Percentiles rank a stretch among this genome's conserved stretches.
phyloP scores from a whole-genome alignment of 768 basidiomycete species.

The Cyclocybe aegerita region DNA sequence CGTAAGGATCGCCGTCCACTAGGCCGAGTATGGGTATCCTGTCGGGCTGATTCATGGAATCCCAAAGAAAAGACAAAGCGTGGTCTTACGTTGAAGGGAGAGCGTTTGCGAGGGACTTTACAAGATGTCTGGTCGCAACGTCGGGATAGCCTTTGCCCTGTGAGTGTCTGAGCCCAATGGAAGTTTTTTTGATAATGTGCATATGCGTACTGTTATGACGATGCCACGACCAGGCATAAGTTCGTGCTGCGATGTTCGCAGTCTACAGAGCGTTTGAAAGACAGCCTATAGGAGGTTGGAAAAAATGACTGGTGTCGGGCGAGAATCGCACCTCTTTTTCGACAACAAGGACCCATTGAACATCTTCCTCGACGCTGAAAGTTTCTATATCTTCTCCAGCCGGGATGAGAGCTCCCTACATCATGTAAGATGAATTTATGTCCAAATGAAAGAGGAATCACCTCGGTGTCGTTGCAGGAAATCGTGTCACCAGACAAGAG shows the following conservation, averaged over 20 bases:
- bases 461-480: slow-evolving; percentile 57
- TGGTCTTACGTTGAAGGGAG: slow-evolving; percentile 59
- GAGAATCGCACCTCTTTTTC: slow-evolving; percentile 80
- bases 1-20: slow-evolving; percentile 91
- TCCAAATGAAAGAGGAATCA: slow-evolving; percentile 20
- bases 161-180: background rate
- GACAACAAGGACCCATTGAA: slow-evolving; percentile 81
- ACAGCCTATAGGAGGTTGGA: slow-evolving; percentile 63
- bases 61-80: background rate
- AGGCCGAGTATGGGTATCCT: slow-evolving; percentile 79
- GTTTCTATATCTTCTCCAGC: slow-evolving; percentile 66
- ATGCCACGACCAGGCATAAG: slow-evolving; percentile 63
- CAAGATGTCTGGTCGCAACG: slow-evolving; percentile 82
- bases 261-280: slow-evolving; percentile 81
- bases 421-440: background rate
- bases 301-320: background rate
- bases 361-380: slow-evolving; percentile 51
- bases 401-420: slow-evolving; percentile 76
- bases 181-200: too few species aligned
- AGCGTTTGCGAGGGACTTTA: slow-evolving; percentile 67
- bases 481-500: slow-evolving; percentile 56
- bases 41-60: background rate
- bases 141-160: slow-evolving; percentile 99
- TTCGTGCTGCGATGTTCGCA: slow-evolving; percentile 48
- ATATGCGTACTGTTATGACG: slow-evolving; percentile 65